Percentiles rank a stretch among this genome's conserved stretches.
Evolutionary conservation across 2,329 filamentous ascomycete genomes (phyloP).

Genomic region (Ambrosiella xylebori): DNA sequence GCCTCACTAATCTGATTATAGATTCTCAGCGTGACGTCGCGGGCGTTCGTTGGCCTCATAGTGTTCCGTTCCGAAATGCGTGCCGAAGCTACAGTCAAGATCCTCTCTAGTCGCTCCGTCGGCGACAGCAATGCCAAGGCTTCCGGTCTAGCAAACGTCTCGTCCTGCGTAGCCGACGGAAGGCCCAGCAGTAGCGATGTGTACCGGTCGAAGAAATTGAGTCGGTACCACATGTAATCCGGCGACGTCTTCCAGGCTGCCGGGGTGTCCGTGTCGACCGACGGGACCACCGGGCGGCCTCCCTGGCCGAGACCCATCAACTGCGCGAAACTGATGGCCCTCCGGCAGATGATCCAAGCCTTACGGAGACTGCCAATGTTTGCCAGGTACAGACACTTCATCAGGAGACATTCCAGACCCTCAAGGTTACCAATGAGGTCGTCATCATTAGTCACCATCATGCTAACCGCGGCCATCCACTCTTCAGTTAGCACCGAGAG

Average conservation of each 20-base stretch:
- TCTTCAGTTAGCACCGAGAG: constrained; percentile 18
- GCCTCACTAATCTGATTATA: constrained; percentile 31
- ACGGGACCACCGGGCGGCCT: constrained; percentile 22
- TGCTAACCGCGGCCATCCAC: constrained; percentile 20
- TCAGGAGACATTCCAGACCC: constrained; percentile 33
- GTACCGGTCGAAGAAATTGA: constrained; percentile 32
- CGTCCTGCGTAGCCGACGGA: constrained; percentile 26
- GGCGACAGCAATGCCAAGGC: constrained; percentile 20
- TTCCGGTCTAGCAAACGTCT: constrained; percentile 21
- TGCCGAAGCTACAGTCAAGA: constrained; percentile 26
- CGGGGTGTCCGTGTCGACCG: constrained; percentile 21
- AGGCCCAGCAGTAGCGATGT: constrained; percentile 34
- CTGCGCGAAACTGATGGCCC: constrained; percentile 33
- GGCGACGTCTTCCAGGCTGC: constrained; percentile 17
- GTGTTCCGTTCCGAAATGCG: constrained; percentile 31
- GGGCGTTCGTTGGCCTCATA: constrained; percentile 18
- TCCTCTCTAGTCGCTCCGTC: constrained; percentile 27
- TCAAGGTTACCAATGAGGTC: constrained; percentile 34
- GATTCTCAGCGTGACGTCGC: constrained; percentile 25
- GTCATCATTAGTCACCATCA: constrained; percentile 32
- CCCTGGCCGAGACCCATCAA: constrained; percentile 30
- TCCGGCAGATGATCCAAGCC: constrained; percentile 34
- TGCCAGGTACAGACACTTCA: constrained; percentile 31
- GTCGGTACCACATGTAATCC: constrained; percentile 29
- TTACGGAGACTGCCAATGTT: constrained; percentile 37